Conservation (phyloP, 805 yeast species). For the Candida adriatica region DNA sequence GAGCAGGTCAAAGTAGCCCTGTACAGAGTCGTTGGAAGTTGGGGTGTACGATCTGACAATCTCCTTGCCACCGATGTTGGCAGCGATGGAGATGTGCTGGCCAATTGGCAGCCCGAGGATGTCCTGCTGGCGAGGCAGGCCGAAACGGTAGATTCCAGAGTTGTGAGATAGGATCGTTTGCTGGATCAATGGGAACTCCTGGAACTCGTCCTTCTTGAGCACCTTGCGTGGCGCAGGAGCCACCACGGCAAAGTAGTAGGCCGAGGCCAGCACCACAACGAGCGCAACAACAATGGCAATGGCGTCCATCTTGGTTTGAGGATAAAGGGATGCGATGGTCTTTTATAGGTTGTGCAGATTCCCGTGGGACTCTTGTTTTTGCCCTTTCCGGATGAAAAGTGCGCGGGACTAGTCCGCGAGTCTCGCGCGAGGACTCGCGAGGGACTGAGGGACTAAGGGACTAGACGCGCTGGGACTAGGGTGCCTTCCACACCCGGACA, state of each 20-base stretch:
- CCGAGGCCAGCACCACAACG: constrained; percentile 7
- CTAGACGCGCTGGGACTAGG: too few relatives aligned
- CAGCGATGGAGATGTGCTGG: constrained; percentile 81
- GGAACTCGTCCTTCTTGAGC: constrained; percentile 59
- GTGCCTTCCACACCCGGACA: too few relatives aligned
- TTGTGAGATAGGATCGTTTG: constrained; percentile 75
- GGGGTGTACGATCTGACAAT: constrained; percentile 88
- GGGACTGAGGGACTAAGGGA: too few relatives aligned
- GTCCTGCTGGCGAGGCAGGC: constrained; percentile 67
- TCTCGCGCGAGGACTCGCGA: too few relatives aligned
- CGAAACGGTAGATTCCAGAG: constrained; percentile 77
- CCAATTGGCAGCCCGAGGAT: constrained; percentile 88
- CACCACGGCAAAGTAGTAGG: constrained; percentile 6
- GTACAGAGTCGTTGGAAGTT: constrained; percentile 68
- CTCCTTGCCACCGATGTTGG: constrained; percentile 71
- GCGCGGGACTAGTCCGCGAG: too few relatives aligned
- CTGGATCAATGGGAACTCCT: constrained; percentile 72
- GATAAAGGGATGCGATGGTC: too few relatives aligned
- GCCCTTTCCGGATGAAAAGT: too few relatives aligned
- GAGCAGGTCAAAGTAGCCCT: constrained; percentile 79
- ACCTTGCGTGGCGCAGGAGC: constrained; percentile 27
- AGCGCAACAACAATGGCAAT: constrained; percentile 10
- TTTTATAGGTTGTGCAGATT: too few relatives aligned
- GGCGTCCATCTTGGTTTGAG: too few relatives aligned
- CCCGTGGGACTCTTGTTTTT: too few relatives aligned